Evolutionary conservation across 2,329 filamentous ascomycete genomes (phyloP), one percentile per base, ranked within the genome.

Genomic region (Curvularia hawaiiensis): DNA sequence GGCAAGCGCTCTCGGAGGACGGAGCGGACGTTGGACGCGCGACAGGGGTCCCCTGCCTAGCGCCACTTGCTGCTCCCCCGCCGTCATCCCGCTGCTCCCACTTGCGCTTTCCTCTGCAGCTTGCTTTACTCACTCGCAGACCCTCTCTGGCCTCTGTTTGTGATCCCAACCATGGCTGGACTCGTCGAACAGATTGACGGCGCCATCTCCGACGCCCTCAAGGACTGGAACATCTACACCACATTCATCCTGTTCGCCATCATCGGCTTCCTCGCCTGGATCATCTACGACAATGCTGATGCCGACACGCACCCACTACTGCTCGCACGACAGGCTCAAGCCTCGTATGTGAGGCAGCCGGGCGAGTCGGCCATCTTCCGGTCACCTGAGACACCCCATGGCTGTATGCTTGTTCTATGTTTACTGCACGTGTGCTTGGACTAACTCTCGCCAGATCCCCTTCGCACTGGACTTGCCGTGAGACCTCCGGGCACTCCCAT

Each of bases 281-380:
- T 88, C 44, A 79, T 96, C 63, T 80, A 90, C 68, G 86, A 86
- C 60, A 84, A 85, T 50, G 85, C 86, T 59, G 94, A 97, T 52
- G 90, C 95, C 6, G 95, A 99, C 79, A 90, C 90, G 5, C 95
- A 98, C 77, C 94, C 95, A 33, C 88, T 97, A 77, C 85, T 98
- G 47, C 88, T 99, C 28, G 90, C 91, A 54, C 87, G 94, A 52
- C 95, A 98, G 81, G 86, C 92, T 3, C 83, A 88, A 62, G 84
- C 90, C 50, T 90, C 91, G 9, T 86, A 88, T 12, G 90, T 98
- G 52, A 86, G 95, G 67, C 88, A 94, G 67, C 86, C 90, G 56
- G 90, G 91, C 65, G 90, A 98, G 77, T 96, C 92, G 40, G 88
- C 95, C 46, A 80, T 92, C 59, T 96, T 94, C 77, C 85, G 95